A percentile compares a stretch with the other conserved stretches of the same genome.
Evolutionary conservation across 495 filamentous ascomycete species (phyloP).

Genomic region (Neurospora sublineolata): DNA sequence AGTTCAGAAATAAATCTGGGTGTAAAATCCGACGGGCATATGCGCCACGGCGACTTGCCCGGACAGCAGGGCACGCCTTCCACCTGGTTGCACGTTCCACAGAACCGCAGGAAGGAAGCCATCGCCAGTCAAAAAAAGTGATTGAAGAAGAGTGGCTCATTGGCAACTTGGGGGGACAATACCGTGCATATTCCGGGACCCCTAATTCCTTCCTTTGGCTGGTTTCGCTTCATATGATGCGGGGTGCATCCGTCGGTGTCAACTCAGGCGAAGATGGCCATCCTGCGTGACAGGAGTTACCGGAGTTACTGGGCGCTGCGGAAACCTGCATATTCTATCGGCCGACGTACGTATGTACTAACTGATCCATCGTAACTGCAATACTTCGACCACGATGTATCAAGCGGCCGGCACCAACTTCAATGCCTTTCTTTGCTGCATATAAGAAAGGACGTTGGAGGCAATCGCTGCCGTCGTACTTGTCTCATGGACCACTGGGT

Average conservation of each 20-base stretch:
- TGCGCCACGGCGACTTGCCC: not conserved
- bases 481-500: not conserved
- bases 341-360: not conserved
- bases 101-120: not conserved
- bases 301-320: not conserved
- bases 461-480: not conserved
- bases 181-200: not conserved
- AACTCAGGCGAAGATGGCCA: not conserved
- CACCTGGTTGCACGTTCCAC: not conserved
- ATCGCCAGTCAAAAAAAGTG: not conserved
- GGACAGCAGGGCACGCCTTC: not conserved
- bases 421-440: not conserved
- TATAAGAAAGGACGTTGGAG: not conserved
- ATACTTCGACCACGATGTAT: not conserved
- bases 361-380: not conserved
- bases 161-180: not conserved
- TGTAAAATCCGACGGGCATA: not conserved
- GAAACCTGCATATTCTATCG: not conserved
- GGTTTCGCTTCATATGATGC: not conserved
- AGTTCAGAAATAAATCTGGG: not conserved
- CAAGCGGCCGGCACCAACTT: not conserved
- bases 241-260: not conserved
- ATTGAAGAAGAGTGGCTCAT: not conserved
- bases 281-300: not conserved
- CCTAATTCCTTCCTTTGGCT: not conserved